phyloP scores from a whole-genome alignment of 495 filamentous ascomycete species.

The Hypoxylon perforatum region DNA sequence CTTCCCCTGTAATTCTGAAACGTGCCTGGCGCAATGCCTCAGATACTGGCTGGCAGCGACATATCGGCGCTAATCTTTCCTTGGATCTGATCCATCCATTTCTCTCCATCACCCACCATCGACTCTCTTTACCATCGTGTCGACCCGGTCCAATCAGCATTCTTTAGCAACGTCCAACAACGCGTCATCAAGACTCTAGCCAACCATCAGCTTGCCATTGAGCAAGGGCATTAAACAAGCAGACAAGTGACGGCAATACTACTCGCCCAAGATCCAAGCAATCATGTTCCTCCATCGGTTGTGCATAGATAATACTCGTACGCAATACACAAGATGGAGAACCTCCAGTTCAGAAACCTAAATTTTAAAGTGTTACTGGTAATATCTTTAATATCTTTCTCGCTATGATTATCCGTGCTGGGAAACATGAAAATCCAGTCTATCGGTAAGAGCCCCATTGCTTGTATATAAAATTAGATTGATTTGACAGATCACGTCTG shows the following conservation, averaged over 20 bases:
- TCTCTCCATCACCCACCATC: constrained; percentile 12
- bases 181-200: constrained; percentile 19
- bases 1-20: constrained; percentile 46
- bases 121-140: constrained; percentile 16
- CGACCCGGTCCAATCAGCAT: constrained; percentile 30
- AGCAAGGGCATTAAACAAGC: constrained; percentile 12
- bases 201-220: constrained; percentile 18
- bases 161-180: constrained; percentile 13
- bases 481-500: constrained; percentile 12
- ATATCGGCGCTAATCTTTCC: constrained; percentile 44
- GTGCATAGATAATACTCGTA: constrained; percentile 19
- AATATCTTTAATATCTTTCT: not conserved
- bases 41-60: constrained; percentile 42
- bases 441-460: constrained; percentile 21
- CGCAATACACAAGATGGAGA: constrained; percentile 11
- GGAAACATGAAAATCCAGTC: constrained; percentile 20
- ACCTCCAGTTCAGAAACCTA: not conserved
- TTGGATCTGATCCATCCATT: constrained; percentile 32
- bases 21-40: constrained; percentile 49
- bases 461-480: constrained; percentile 14
- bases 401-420: constrained; percentile 10
- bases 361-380: constrained; percentile 1
- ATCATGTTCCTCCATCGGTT: constrained; percentile 31
- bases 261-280: too few species aligned
- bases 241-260: constrained; percentile 11